Evolutionary conservation across 129 eudicot genomes (phyloP).

Genomic region (Centaurea solstitialis): DNA sequence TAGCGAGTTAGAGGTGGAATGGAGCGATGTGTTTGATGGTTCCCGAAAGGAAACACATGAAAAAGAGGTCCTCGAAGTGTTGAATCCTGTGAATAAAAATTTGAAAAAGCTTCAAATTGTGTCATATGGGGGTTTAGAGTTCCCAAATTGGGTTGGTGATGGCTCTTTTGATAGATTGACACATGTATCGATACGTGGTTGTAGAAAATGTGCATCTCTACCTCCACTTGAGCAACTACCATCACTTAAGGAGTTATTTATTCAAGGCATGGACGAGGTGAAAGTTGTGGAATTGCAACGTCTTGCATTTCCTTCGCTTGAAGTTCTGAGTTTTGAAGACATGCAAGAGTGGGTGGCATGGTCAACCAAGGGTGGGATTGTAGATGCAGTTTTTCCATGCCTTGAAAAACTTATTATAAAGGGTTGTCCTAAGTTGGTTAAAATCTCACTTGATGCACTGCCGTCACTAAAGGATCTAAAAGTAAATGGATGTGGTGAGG

Average conservation of each 20-base stretch:
- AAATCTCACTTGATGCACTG: neutral
- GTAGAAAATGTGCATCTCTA: constrained; percentile 26
- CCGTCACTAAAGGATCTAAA: neutral
- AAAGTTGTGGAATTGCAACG: constrained; percentile 26
- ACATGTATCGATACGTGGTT: constrained; percentile 10
- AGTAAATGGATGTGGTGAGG: too few species aligned
- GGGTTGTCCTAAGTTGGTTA: neutral
- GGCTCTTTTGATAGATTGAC: constrained; percentile 16
- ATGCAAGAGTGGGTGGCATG: constrained; percentile 37
- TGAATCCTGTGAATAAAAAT: constrained; percentile 18
- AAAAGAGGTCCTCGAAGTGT: constrained; percentile 19
- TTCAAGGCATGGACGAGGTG: constrained; percentile 21
- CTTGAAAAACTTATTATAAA: neutral
- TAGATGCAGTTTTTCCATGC: neutral
- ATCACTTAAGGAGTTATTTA: constrained; percentile 22
- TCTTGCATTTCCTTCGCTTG: constrained; percentile 32
- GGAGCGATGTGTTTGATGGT: constrained; percentile 15
- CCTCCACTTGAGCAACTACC: constrained; percentile 44
- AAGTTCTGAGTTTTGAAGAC: constrained; percentile 23
- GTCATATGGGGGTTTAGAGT: constrained; percentile 21
- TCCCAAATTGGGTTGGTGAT: constrained; percentile 49
- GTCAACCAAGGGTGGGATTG: neutral
- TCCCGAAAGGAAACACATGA: too few species aligned
- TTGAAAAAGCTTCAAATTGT: constrained; percentile 17
- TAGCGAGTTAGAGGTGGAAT: constrained; percentile 18